Base-by-base conservation (phyloP, 2,329 filamentous ascomycete species). In the Alternaria conjuncta region DNA sequence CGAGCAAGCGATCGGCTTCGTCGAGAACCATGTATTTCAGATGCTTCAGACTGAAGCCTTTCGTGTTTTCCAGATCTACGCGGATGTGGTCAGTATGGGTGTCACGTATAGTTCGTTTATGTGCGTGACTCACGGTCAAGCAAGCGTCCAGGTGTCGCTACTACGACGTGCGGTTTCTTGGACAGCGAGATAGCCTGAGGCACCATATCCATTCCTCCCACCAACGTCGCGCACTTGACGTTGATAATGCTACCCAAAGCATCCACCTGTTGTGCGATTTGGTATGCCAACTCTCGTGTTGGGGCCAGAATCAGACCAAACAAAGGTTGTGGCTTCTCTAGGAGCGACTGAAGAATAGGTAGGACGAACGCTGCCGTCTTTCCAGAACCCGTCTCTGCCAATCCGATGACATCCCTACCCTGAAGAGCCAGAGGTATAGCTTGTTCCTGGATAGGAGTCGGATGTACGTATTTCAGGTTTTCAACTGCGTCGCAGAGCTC, bases 201-300 rank as follows among this genome's bases (percentile, higher is more conserved):
- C 1, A 97, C 92, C 93, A 97, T 97, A 69, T 98, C 95, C 85
- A 98, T 90, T 46, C 96, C 96, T 73, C 96, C 96, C 2, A 98
- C 92, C 46, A 99, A 89, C 15, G 95, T 90, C 7, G 92, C 90
- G 74, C 90, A 93, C 74, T 93, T 89, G 41, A 98, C 91, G n/a
- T 90, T 91, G 71, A 99, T 97, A 26, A 94, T 85, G 10, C 92
- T 90, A 6, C 95, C 94, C 1, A 99, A 86, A 0, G 92, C 92
- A 76, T 97, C 94, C 71, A 97, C 95, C 3, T 92, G 86, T 77
- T 96, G 88, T 5, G 91, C 90, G 69, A 97, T 98, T 79, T 99
- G 96, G 64, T 92, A 92, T 3, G 96, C 96, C 60, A 99, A 81
- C 83, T 99, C 96, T 78, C 96, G 90, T 5, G 96, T 99, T 0